A percentile compares a stretch with the other conserved stretches of the same genome.
These are phyloP conservation scores for Xylariaceae sp. DNA, from an alignment of 2,329 filamentous ascomycete genomes.

Conservation along the genomic window DNA sequence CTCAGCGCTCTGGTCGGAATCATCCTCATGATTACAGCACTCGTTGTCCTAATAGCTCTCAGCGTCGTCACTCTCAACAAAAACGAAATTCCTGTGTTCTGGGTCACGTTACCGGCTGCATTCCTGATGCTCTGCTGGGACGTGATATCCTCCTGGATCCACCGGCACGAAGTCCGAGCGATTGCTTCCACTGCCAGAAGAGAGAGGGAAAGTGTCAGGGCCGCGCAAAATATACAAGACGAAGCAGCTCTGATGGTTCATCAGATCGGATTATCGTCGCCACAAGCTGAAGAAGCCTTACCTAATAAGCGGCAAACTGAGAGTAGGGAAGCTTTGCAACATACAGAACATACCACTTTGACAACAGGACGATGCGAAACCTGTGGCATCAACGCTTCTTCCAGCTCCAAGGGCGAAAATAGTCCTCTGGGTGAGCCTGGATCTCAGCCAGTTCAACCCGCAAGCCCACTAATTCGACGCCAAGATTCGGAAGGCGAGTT, in stretches of 20 bases:
- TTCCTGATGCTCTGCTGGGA: background rate
- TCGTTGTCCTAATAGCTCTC: background rate
- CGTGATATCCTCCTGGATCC: background rate
- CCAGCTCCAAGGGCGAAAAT: too few relatives aligned
- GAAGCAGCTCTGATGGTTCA: background rate
- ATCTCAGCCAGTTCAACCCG: too few relatives aligned
- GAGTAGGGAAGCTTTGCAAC: too few relatives aligned
- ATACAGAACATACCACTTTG: too few relatives aligned
- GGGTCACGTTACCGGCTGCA: slow-evolving; percentile 6
- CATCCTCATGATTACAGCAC: background rate
- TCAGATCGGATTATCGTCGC: background rate
- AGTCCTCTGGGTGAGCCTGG: too few relatives aligned
- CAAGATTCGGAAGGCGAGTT: too few relatives aligned
- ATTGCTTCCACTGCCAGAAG: background rate
- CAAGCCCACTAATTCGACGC: too few relatives aligned
- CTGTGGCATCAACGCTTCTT: too few relatives aligned
- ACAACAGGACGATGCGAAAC: too few relatives aligned
- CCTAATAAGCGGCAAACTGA: too few relatives aligned
- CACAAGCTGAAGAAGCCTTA: too few relatives aligned
- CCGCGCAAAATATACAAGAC: too few relatives aligned
- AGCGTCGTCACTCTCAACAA: background rate
- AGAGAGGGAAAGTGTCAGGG: background rate
- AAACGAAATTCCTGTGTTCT: background rate
- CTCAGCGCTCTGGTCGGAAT: background rate
- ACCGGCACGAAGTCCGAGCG: background rate